Percentiles rank a stretch among this genome's conserved stretches.
Conservation (phyloP, 768 basidiomycete genomes). For the Xerocomus spinulosus region DNA sequence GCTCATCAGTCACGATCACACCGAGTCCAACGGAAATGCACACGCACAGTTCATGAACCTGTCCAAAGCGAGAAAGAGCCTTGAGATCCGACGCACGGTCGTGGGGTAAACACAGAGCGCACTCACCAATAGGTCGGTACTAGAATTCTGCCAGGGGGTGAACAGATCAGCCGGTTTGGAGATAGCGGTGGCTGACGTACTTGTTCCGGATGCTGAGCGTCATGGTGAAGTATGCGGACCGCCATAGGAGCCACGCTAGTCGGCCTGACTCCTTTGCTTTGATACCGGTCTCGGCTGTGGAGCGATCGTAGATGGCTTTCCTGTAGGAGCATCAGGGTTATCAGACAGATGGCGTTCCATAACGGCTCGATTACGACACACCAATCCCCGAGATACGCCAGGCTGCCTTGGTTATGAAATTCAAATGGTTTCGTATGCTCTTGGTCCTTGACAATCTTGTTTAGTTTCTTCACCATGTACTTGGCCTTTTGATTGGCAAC, state of each 20-base stretch:
- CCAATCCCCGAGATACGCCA: conserved; percentile 82
- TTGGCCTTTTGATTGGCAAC: conserved; percentile 76
- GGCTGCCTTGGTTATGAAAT: conserved; percentile 67
- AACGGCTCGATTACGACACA: conserved; percentile 26
- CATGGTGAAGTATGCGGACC: conserved; percentile 77
- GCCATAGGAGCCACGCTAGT: conserved; percentile 75
- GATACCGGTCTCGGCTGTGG: conserved; percentile 44
- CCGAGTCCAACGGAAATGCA: conserved; percentile 4
- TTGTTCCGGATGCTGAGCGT: conserved; percentile 70
- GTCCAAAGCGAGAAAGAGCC: background rate
- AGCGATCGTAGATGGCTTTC: conserved; percentile 76
- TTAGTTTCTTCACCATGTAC: conserved; percentile 63
- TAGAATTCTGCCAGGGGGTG: conserved; percentile 60
- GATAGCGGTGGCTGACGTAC: conserved; percentile 33
- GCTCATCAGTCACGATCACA: conserved; percentile 13
- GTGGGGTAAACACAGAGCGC: conserved; percentile 8
- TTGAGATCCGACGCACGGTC: conserved; percentile 13
- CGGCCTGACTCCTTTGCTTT: conserved; percentile 61
- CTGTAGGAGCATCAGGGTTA: conserved; percentile 30
- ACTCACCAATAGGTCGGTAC: conserved; percentile 64
- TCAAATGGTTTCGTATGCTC: conserved; percentile 50
- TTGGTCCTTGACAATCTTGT: conserved; percentile 52
- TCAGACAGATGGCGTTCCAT: conserved; percentile 1
- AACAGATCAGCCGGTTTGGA: conserved; percentile 6
- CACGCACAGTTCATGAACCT: conserved; percentile 68